Evolutionary conservation across 78 protist species (phyloP), one percentile per base, ranked within the genome.

Genomic region (Cavenderia fasciculata): DNA sequence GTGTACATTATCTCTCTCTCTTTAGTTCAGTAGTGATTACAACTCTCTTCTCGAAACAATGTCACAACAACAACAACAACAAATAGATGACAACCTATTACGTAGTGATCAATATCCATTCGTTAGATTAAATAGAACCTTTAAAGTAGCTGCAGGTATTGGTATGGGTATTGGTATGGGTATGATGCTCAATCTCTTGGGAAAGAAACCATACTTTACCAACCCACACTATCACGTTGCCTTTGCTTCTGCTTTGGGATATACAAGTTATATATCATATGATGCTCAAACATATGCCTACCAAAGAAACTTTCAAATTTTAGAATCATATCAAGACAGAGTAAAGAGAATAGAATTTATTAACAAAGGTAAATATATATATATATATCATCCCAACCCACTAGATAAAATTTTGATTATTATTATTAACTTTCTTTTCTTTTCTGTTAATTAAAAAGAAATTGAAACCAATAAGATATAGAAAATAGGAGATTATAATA

Each of bases 91-190:
- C 6, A 69, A 69, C 25, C 31, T 47, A 21, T n/a, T 69, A 11
- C 18, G 62, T 11, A 69, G 46, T 61, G 87, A 62, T 5, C 25
- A 51, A 0, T 62, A 77, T 21, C 87, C 87, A 61, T 77, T 77
- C 31, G 14, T 62, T 36, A 77, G 57, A 31, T 25, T 77, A 12
- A 38, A 44, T 41, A 77, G 34, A 77, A 51, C 66, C 7, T 31
- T 49, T 34, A 77, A 68, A 63, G 56, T 77, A 5, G 1, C 33
- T 4, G 12, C 70, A 3, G 87, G 87, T 63, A 54, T 63, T 36
- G 34, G 59, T 43, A 34, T 65, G 36, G 87, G 87, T 63, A 4
- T 65, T 14, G 6, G 33, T 14, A 8, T 51, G 19, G 87, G 75
- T 63, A n/a, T 46, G 46, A 4, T 77, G 0, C 5, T 27, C 7